Conservation (phyloP, 768 basidiomycete species). For the Amanita subjunquillea region DNA sequence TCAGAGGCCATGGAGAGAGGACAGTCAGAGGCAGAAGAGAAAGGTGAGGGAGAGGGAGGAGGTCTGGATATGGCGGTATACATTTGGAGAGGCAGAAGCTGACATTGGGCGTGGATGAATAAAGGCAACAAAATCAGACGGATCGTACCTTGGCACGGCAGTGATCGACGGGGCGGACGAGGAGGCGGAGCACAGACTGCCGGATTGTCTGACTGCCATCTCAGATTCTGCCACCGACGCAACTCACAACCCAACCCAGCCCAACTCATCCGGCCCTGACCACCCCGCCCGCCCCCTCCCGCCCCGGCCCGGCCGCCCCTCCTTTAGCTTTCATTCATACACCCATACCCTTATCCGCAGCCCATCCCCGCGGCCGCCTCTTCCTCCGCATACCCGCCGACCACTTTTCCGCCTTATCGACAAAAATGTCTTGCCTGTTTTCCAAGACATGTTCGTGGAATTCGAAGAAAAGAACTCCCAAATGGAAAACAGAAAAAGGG, state of each 20-base stretch:
- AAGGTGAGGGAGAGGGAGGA: conserved; percentile 26
- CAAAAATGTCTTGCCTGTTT: too few species aligned
- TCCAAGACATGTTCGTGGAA: too few species aligned
- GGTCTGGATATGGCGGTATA: conserved; percentile 25
- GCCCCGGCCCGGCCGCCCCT: background rate
- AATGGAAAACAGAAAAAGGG: background rate
- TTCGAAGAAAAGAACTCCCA: too few species aligned
- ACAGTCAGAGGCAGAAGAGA: conserved; percentile 11
- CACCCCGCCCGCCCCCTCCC: background rate
- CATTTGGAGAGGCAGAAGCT: conserved; percentile 10
- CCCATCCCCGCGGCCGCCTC: too few species aligned
- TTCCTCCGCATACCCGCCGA: too few species aligned
- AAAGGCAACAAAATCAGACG: conserved; percentile 4
- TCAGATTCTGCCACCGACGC: conserved; percentile 3
- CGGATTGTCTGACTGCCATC: conserved; percentile 1
- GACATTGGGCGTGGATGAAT: conserved; percentile 4
- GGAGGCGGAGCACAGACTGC: background rate
- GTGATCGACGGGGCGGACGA: conserved; percentile 15
- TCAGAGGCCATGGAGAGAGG: conserved; percentile 13
- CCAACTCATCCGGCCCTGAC: background rate
- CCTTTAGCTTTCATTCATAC: background rate
- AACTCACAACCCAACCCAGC: background rate
- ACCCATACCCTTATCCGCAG: too few species aligned
- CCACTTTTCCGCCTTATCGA: too few species aligned
- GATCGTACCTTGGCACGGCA: conserved; percentile 16